These are phyloP conservation scores for Cyathus striatus DNA, from an alignment of 768 basidiomycete species.

Conservation along the genomic window DNA sequence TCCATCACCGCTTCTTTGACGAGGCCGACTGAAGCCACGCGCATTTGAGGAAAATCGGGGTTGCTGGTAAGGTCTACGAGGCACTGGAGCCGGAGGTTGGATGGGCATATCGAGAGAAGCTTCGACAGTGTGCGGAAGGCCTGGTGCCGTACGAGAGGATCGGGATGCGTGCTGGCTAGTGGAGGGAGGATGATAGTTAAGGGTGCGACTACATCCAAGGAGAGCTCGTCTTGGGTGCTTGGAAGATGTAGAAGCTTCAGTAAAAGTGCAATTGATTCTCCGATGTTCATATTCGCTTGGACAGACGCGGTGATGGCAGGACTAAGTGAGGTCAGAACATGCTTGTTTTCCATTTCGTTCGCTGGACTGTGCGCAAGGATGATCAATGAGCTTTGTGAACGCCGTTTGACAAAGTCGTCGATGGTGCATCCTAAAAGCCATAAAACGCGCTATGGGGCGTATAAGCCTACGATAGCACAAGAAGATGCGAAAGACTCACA, in stretches of 20 bases:
- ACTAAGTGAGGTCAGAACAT: slow-evolving; percentile 25
- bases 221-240: slow-evolving; percentile 14
- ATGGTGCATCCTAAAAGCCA: no score
- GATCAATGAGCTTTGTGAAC: no score
- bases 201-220: slow-evolving; percentile 41
- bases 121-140: slow-evolving; percentile 55
- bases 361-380: slow-evolving; percentile 28
- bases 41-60: slow-evolving; percentile 57
- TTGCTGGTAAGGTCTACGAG: slow-evolving; percentile 49
- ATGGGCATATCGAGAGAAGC: slow-evolving; percentile 42
- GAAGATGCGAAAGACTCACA: no score
- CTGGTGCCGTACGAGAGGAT: slow-evolving; percentile 52
- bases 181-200: slow-evolving; percentile 47
- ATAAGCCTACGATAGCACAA: no score
- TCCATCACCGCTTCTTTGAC: slow-evolving; percentile 65
- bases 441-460: no score
- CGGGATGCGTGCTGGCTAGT: slow-evolving; percentile 58
- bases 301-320: slow-evolving; percentile 44
- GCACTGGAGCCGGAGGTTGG: slow-evolving; percentile 45
- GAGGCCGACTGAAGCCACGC: slow-evolving; percentile 61
- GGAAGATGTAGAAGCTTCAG: slow-evolving; percentile 27
- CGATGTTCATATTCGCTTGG: slow-evolving; percentile 47
- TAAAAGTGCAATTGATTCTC: slow-evolving; percentile 58
- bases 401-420: no score
- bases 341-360: slow-evolving; percentile 7